Base-by-base conservation (phyloP, 2,329 filamentous ascomycete genomes). In the Aspergillus sergii region DNA sequence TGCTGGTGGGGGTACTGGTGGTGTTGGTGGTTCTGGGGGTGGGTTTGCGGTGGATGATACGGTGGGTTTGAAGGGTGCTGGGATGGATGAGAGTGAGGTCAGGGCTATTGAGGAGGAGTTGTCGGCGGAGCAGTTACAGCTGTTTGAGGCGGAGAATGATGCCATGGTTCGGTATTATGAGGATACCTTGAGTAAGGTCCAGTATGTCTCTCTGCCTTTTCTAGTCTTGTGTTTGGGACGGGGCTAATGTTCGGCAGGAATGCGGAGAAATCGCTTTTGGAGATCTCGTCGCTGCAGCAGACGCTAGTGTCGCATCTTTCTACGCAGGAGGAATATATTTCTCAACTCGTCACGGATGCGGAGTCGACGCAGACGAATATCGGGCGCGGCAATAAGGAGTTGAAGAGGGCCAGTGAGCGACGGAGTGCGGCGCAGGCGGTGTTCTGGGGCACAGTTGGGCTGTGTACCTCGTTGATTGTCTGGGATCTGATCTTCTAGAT, bases 151-250 rank as follows among this genome's bases (percentile, higher is more conserved):
- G 78, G 94, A 96, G 74, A 97, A 98, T 75, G 89, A 93, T 77
- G 89, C 92, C 67, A 93, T 99, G 89, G 84, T 98, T 70, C 91
- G 91, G 77, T 92, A 97, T 78, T 97, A 96, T 78, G 93, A 97
- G 78, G 93, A 91, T 79, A 93, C 92, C n/a, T 82, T 98, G 75
- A 91, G 94, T 77, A 95, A 98, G 85, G 93, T 98, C 69, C 91
- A 91, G 92, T 96, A 86, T 60, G 91, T 85, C 51, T 46, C 41
- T 8, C n/a, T 46, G 19, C 30, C 11, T 32, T 32, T 26, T n/a
- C n/a, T 45, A 23, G 10, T 51, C 21, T 59, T 19, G 39, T 39
- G 41, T 55, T 53, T 12, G n/a, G n/a, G n/a, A n/a, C n/a, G n/a
- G n/a, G 28, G 43, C 63, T 67, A 59, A 69, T 41, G 1, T 16